phyloP scores from a whole-genome alignment of 805 yeast genomes.

The Schwanniomyces sp. region DNA sequence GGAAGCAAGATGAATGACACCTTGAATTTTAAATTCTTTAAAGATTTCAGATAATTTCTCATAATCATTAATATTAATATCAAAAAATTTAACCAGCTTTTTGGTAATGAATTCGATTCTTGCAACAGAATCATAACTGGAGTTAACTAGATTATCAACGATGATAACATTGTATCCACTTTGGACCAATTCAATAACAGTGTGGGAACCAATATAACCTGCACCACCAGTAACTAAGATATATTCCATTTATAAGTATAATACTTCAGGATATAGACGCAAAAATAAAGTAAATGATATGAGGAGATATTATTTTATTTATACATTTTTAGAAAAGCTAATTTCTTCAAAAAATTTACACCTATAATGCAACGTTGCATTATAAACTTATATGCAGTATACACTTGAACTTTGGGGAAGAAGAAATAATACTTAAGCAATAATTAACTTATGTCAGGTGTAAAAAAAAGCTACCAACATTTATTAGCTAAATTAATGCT shows the following conservation, averaged over 20 bases:
- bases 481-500: no score
- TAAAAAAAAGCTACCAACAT: no score
- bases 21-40: slow-evolving; percentile 45
- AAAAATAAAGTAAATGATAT: not conserved
- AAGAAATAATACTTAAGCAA: not conserved
- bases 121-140: slow-evolving; percentile 64
- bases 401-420: not conserved
- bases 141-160: slow-evolving; percentile 67
- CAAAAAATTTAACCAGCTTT: slow-evolving; percentile 51
- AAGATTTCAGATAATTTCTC: slow-evolving; percentile 50
- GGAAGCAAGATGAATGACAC: slow-evolving; percentile 80
- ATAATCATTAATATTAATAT: slow-evolving; percentile 57
- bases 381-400: not conserved
- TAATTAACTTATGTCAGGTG: no score
- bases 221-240: slow-evolving; percentile 84
- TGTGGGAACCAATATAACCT: slow-evolving; percentile 84
- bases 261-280: not conserved
- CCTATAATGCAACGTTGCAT: slow-evolving; percentile 10
- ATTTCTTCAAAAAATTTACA: not conserved
- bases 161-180: slow-evolving; percentile 70
- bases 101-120: slow-evolving; percentile 58
- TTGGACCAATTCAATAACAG: slow-evolving; percentile 61
- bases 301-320: not conserved
- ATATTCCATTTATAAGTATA: slow-evolving; percentile 16
- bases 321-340: not conserved